A percentile compares a stretch with the other conserved stretches of the same genome.
Conservation (phyloP, 2,329 filamentous ascomycete species). For the Cladorrhinum sp. region DNA sequence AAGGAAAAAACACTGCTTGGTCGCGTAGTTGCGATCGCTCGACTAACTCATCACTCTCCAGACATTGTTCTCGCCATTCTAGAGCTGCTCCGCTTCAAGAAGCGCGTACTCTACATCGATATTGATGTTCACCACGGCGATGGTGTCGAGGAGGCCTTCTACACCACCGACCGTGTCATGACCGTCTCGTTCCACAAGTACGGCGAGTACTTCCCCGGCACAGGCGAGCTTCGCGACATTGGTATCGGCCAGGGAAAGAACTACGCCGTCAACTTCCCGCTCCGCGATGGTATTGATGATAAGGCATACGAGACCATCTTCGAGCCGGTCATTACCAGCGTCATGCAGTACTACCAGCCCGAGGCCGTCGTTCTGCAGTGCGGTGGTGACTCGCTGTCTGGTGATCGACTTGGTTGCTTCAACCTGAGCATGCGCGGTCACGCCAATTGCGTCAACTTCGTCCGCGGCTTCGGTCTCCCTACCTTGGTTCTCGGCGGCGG, state of each 20-base stretch:
- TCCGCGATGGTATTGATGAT: conserved; percentile 90
- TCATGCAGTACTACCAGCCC: conserved; percentile 84
- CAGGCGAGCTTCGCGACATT: conserved; percentile 80
- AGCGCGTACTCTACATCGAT: conserved; percentile 95
- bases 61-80: conserved; percentile 95
- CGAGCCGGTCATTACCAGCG: conserved; percentile 80
- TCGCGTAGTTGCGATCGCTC: neutral
- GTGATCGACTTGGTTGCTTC: conserved; percentile 92
- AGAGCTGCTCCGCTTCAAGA: conserved; percentile 83
- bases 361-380: conserved; percentile 94
- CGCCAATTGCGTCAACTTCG: conserved; percentile 88
- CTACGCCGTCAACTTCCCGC: conserved; percentile 86
- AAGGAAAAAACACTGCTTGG: neutral
- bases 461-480: conserved; percentile 80
- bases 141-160: conserved; percentile 82
- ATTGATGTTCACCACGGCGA: conserved; percentile 87
- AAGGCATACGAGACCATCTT: conserved; percentile 87
- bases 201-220: conserved; percentile 92
- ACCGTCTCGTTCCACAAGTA: conserved; percentile 97
- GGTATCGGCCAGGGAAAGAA: conserved; percentile 86
- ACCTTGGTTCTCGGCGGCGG: conserved; percentile 92
- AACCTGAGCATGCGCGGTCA: conserved; percentile 97
- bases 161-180: conserved; percentile 78
- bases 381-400: conserved; percentile 89
- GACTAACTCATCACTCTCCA: conserved; percentile 39